A percentile compares a stretch with the other conserved stretches of the same genome.
phyloP scores from a whole-genome alignment of 371 early-diverging fungal species.

The Mortierella sp. region DNA sequence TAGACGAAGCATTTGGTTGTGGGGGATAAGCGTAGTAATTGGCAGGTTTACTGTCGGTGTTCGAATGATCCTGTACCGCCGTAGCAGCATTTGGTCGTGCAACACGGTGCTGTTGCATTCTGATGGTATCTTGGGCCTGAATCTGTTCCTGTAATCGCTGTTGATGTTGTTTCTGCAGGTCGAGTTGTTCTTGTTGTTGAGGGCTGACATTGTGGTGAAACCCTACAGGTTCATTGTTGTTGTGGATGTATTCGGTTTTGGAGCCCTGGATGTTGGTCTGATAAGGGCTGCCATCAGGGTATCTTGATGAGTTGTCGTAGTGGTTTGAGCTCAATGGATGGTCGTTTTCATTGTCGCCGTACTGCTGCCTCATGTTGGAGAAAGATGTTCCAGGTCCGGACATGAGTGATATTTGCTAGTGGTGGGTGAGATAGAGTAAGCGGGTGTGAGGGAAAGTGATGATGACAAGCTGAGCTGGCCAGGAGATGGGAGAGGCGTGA shows the following conservation, averaged over 20 bases:
- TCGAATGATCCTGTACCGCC: constrained; percentile 16
- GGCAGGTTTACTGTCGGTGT: constrained; percentile 17
- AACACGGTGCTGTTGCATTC: constrained; percentile 42
- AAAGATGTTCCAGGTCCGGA: not conserved
- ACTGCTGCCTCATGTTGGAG: constrained; percentile 9
- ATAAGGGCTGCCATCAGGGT: constrained; percentile 9
- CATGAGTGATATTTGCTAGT: constrained; percentile 13
- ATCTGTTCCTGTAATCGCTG: constrained; percentile 36
- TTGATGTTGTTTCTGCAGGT: constrained; percentile 33
- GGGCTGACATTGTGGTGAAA: constrained; percentile 16
- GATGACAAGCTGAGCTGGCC: not conserved
- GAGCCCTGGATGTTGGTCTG: not conserved
- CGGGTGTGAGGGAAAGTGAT: not conserved
- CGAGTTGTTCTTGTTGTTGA: constrained; percentile 38
- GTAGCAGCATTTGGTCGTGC: constrained; percentile 27
- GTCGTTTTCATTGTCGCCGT: not conserved
- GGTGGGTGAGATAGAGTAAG: constrained; percentile 2
- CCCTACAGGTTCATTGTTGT: constrained; percentile 4
- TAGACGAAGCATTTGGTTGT: constrained; percentile 11
- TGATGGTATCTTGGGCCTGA: constrained; percentile 15
- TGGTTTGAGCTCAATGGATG: constrained; percentile 28
- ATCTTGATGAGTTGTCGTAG: constrained; percentile 13
- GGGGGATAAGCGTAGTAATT: constrained; percentile 40
- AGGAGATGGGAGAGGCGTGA: not conserved
- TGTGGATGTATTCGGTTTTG: not conserved